phyloP scores from a whole-genome alignment of 495 filamentous ascomycete genomes.

The Parathielavia hyrcaniae region DNA sequence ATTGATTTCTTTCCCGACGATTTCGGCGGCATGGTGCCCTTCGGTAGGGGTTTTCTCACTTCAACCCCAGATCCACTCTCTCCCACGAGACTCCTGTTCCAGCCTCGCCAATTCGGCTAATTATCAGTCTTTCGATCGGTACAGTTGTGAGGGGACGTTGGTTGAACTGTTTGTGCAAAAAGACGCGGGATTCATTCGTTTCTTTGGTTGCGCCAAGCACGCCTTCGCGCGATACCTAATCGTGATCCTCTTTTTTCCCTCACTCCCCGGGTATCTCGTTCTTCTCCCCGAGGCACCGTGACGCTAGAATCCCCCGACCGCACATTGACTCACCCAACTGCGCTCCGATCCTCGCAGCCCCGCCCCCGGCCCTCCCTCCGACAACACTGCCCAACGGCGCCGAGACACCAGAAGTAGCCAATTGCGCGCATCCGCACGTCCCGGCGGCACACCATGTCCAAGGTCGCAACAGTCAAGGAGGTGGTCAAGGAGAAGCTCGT shows the following conservation, averaged over 20 bases:
- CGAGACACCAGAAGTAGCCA: background rate
- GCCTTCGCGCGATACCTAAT: background rate
- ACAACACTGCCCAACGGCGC: conserved; percentile 3
- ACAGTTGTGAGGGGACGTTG: conserved; percentile 7
- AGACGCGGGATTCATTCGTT: conserved; percentile 1
- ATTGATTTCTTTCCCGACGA: conserved; percentile 4
- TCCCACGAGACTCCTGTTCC: conserved; percentile 7
- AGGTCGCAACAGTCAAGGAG: conserved; percentile 52
- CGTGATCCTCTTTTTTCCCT: conserved; percentile 6
- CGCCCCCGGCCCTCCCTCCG: background rate
- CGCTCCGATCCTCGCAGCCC: conserved; percentile 5
- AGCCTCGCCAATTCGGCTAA: conserved; percentile 5
- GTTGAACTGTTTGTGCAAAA: background rate
- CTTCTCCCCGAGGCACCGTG: background rate
- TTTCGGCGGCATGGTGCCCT: background rate
- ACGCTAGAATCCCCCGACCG: background rate
- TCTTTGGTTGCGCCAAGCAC: background rate
- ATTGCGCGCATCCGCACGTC: background rate
- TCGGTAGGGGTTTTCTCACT: background rate
- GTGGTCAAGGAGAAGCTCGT: conserved; percentile 72
- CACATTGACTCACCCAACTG: conserved; percentile 14
- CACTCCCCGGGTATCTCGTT: background rate
- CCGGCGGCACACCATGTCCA: conserved; percentile 32
- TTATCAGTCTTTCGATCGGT: background rate
- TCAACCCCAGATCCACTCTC: conserved; percentile 16